Evolutionary conservation across 345 rosid genomes (phyloP).

Genomic region (Tarenaya hassleriana): DNA sequence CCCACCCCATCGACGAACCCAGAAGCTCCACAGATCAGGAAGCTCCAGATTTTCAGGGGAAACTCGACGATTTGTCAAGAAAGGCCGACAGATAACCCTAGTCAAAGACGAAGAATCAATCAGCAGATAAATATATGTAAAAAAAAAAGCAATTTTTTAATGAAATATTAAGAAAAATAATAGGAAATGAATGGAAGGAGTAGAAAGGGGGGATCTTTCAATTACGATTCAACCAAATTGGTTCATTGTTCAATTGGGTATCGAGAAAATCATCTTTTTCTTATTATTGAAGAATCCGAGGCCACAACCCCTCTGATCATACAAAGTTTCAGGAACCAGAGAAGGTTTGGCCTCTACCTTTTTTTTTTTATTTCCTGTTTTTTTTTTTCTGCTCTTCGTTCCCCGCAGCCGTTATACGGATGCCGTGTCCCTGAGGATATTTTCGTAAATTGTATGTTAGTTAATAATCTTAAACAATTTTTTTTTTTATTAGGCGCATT

Average conservation of each 20-base stretch:
- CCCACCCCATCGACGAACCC: conserved; percentile 69
- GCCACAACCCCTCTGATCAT: conserved; percentile 19
- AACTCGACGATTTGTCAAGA: too few species aligned
- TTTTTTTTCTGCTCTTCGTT: conserved; percentile 23
- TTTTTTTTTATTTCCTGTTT: conserved; percentile 19
- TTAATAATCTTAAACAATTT: too few species aligned
- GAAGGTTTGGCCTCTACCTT: conserved; percentile 24
- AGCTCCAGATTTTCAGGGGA: conserved; percentile 33
- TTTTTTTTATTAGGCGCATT: too few species aligned
- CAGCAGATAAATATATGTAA: too few species aligned
- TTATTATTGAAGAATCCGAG: background rate
- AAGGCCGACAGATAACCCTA: too few species aligned
- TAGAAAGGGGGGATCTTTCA: conserved; percentile 11
- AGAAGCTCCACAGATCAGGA: conserved; percentile 22
- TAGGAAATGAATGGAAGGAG: background rate
- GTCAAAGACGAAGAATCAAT: conserved; percentile 17
- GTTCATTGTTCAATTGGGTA: conserved; percentile 21
- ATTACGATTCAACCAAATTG: conserved; percentile 18
- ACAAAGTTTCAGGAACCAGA: conserved; percentile 14
- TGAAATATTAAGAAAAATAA: too few species aligned
- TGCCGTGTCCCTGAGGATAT: conserved; percentile 10
- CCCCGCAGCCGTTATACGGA: conserved; percentile 29
- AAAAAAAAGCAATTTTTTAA: too few species aligned
- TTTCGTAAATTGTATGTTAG: too few species aligned
- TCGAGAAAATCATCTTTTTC: conserved; percentile 5